Evolutionary conservation across 2,329 filamentous ascomycete species (phyloP).

Genomic region (Lasiodiplodia theobromae): DNA sequence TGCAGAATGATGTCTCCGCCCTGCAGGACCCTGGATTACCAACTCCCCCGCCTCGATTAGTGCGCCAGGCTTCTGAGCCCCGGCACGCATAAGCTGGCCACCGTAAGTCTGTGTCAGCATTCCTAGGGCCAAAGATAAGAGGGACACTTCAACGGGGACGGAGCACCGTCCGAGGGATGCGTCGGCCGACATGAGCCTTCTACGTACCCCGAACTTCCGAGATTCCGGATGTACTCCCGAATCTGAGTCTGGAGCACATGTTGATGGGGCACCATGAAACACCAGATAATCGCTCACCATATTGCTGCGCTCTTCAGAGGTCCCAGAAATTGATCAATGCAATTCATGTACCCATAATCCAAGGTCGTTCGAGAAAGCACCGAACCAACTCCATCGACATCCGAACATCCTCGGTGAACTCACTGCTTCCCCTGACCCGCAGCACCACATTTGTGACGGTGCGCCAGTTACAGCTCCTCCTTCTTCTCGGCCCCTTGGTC

Average conservation of each 20-base stretch:
- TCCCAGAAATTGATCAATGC: constrained; percentile 25
- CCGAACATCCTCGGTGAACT: constrained; percentile 11
- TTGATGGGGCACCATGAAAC: constrained; percentile 22
- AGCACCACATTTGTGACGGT: not conserved
- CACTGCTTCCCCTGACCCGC: constrained; percentile 9
- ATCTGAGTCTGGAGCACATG: not conserved
- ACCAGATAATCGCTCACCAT: constrained; percentile 21
- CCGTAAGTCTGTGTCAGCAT: constrained; percentile 15
- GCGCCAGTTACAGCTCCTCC: constrained; percentile 5
- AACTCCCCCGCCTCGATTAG: not conserved
- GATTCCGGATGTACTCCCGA: not conserved
- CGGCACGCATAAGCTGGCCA: not conserved
- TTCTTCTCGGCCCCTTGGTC: constrained; percentile 14
- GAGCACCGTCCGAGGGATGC: not conserved
- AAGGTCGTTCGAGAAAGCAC: constrained; percentile 12
- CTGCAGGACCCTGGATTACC: not conserved
- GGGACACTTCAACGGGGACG: not conserved
- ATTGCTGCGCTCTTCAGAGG: constrained; percentile 1
- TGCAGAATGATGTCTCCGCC: not conserved
- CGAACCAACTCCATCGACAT: constrained; percentile 28
- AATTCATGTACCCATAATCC: constrained; percentile 12
- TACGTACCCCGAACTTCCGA: constrained; percentile 4
- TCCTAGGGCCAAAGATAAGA: not conserved
- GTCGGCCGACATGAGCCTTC: not conserved
- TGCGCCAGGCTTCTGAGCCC: not conserved